phyloP scores from a whole-genome alignment of 83 land plant species.

The Picea engelmannii region DNA sequence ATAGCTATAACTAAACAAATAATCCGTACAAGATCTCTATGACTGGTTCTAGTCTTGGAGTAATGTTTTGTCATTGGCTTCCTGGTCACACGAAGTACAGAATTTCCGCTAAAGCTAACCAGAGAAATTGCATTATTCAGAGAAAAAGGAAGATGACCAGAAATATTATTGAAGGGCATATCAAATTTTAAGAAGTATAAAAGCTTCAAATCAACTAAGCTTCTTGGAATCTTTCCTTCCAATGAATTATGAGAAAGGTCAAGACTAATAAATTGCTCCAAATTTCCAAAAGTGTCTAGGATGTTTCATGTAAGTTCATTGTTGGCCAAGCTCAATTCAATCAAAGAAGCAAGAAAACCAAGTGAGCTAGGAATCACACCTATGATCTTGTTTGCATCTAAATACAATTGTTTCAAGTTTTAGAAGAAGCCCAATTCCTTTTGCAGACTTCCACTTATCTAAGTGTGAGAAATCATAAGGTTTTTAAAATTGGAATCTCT shows the following conservation, averaged over 20 bases:
- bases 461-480: slow-evolving; percentile 14
- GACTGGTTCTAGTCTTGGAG: too few relatives aligned
- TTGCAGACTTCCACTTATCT: too few relatives aligned
- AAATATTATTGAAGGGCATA: slow-evolving; percentile 19
- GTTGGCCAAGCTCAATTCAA: slow-evolving; percentile 27
- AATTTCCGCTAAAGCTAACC: slow-evolving; percentile 31
- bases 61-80: slow-evolving; percentile 10
- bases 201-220: slow-evolving; percentile 18
- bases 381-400: slow-evolving; percentile 27
- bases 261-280: not conserved
- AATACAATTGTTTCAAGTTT: slow-evolving; percentile 20
- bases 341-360: slow-evolving; percentile 21
- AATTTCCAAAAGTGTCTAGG: slow-evolving; percentile 7
- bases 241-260: slow-evolving; percentile 23
- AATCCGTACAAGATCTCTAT: too few relatives aligned
- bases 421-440: too few relatives aligned
- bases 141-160: slow-evolving; percentile 29
- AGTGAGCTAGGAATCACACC: slow-evolving; percentile 33
- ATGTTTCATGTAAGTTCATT: slow-evolving; percentile 29
- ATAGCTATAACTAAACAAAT: too few relatives aligned
- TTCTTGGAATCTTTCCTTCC: slow-evolving; percentile 19
- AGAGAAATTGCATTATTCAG: slow-evolving; percentile 29
- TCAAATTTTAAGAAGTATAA: slow-evolving; percentile 20
- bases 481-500: slow-evolving; percentile 29
- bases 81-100: slow-evolving; percentile 29